These are phyloP conservation scores for Talaromyces atroroseus DNA, from an alignment of 2,329 filamentous ascomycete genomes.

Conservation along the genomic window DNA sequence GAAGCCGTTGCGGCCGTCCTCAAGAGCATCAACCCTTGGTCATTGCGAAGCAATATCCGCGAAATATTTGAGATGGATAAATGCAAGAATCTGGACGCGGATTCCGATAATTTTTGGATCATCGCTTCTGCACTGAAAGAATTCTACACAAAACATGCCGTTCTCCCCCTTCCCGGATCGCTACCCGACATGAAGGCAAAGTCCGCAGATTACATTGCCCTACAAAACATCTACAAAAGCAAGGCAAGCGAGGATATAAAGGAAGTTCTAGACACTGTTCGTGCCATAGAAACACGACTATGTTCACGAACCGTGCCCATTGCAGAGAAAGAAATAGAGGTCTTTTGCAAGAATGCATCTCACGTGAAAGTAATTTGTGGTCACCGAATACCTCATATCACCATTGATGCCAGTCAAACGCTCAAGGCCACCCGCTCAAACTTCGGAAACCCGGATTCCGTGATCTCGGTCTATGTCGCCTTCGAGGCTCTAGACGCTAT, in stretches of 20 bases:
- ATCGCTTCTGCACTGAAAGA: slow-evolving; percentile 72
- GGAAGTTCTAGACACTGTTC: slow-evolving; percentile 65
- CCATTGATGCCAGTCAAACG: slow-evolving; percentile 35
- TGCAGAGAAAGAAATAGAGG: slow-evolving; percentile 69
- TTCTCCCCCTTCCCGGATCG: slow-evolving; percentile 77
- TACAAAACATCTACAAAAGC: slow-evolving; percentile 88
- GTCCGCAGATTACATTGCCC: slow-evolving; percentile 78
- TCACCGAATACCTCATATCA: slow-evolving; percentile 49
- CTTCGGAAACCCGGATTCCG: slow-evolving; percentile 48
- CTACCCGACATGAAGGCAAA: slow-evolving; percentile 97
- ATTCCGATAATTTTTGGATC: slow-evolving; percentile 73
- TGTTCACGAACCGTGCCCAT: slow-evolving; percentile 47
- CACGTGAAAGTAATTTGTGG: slow-evolving; percentile 84
- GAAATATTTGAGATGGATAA: slow-evolving; percentile 72
- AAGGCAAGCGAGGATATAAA: slow-evolving; percentile 75
- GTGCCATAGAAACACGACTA: slow-evolving; percentile 47
- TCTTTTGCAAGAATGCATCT: slow-evolving; percentile 91
- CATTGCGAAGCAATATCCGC: slow-evolving; percentile 62
- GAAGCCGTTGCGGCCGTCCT: slow-evolving; percentile 84
- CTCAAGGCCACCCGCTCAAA: slow-evolving; percentile 38
- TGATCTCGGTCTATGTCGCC: slow-evolving; percentile 65
- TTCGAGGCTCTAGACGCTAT: slow-evolving; percentile 45
- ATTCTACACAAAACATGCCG: slow-evolving; percentile 68
- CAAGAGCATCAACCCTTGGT: slow-evolving; percentile 70
- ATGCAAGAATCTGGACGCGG: slow-evolving; percentile 41